These are phyloP conservation scores for Hypomyces perniciosus DNA, from an alignment of 2,329 filamentous ascomycete species.

Conservation along the genomic window DNA sequence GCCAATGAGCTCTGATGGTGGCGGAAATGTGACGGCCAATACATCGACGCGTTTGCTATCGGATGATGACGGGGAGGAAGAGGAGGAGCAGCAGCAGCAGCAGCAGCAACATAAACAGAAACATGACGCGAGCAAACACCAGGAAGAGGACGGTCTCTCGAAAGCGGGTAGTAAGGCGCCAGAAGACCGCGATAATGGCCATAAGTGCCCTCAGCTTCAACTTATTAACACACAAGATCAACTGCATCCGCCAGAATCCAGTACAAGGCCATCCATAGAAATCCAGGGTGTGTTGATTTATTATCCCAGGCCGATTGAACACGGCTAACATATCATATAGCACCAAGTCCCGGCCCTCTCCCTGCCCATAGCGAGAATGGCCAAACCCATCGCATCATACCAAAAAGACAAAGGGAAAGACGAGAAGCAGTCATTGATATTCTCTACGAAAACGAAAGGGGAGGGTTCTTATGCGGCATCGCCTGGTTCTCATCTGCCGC, in stretches of 20 bases:
- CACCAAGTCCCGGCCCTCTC: conserved; percentile 22
- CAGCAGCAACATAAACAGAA: conserved; percentile 14
- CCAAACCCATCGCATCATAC: conserved; percentile 29
- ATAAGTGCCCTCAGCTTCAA: neutral
- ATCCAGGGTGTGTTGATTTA: conserved; percentile 22
- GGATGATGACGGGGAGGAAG: conserved; percentile 5
- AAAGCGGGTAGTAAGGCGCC: neutral
- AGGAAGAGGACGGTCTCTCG: neutral
- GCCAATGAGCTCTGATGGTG: conserved; percentile 17
- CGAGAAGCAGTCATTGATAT: conserved; percentile 68
- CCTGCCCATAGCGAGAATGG: neutral
- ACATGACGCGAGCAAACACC: neutral
- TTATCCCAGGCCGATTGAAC: neutral
- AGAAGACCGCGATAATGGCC: neutral
- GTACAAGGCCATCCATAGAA: conserved; percentile 27
- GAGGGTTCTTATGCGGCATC: conserved; percentile 80
- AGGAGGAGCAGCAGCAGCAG: conserved; percentile 6
- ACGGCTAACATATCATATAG: conserved; percentile 15
- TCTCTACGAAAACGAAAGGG: conserved; percentile 92
- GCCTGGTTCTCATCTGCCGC: conserved; percentile 85
- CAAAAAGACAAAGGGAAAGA: conserved; percentile 27
- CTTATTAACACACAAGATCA: neutral
- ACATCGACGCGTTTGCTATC: conserved; percentile 14
- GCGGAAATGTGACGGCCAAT: conserved; percentile 1
- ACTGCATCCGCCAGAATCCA: neutral